A percentile compares a stretch with the other conserved stretches of the same genome.
These are phyloP conservation scores for Camelina neglecta DNA, from an alignment of 345 rosid genomes.

Conservation along the genomic window DNA sequence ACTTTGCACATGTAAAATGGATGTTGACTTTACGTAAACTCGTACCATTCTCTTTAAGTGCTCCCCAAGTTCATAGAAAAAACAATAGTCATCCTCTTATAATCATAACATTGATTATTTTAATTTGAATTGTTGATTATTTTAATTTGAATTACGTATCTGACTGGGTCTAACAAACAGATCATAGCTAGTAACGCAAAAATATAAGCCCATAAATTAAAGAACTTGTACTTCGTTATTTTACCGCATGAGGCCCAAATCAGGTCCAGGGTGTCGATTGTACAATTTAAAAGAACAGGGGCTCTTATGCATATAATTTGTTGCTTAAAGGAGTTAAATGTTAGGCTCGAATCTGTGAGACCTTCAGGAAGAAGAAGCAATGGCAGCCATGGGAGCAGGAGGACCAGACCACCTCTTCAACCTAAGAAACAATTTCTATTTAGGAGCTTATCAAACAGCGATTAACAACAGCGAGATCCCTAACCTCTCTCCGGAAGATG, in stretches of 20 bases:
- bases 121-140: too few relatives aligned
- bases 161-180: neutral
- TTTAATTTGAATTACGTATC: too few relatives aligned
- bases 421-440: conserved; percentile 74
- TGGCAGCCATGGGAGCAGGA: conserved; percentile 61
- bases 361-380: conserved; percentile 25
- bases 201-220: neutral
- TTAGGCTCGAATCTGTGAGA: conserved; percentile 12
- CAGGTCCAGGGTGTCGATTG: neutral
- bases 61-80: conserved; percentile 25
- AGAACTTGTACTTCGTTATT: neutral
- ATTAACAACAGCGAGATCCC: conserved; percentile 83
- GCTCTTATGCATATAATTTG: neutral
- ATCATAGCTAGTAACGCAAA: neutral
- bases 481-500: conserved; percentile 71
- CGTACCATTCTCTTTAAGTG: conserved; percentile 29
- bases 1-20: conserved; percentile 15
- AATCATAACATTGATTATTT: neutral
- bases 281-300: neutral
- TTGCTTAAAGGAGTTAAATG: neutral
- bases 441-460: conserved; percentile 92
- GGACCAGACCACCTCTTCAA: conserved; percentile 84
- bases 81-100: conserved; percentile 22
- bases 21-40: conserved; percentile 36
- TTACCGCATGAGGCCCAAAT: neutral